phyloP scores from a whole-genome alignment of 2,329 filamentous ascomycete genomes.

The Aspergillus phoenicis region DNA sequence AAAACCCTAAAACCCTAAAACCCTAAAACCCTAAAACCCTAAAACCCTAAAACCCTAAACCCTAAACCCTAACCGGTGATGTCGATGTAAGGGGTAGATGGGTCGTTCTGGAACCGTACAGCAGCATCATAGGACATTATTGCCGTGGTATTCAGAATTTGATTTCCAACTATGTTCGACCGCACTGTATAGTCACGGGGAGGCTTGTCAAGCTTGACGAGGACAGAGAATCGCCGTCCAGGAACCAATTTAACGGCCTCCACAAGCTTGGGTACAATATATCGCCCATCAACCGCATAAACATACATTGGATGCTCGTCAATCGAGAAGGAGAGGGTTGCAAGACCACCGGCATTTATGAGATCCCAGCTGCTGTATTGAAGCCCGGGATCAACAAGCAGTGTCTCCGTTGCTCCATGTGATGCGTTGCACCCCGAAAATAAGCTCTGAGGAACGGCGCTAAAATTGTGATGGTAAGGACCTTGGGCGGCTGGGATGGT shows the following conservation, averaged over 20 bases:
- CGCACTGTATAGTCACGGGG: constrained; percentile 58
- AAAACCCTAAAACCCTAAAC: too few species aligned
- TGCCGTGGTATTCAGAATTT: constrained; percentile 57
- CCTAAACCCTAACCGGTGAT: too few species aligned
- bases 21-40: too few species aligned
- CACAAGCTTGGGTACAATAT: constrained; percentile 36
- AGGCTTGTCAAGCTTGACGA: constrained; percentile 46
- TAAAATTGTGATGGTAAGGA: not conserved
- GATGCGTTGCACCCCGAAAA: constrained; percentile 50
- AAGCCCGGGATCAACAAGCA: constrained; percentile 40
- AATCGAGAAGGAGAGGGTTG: constrained; percentile 51
- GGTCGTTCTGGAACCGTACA: too few species aligned
- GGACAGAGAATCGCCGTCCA: constrained; percentile 40
- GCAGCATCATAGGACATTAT: constrained; percentile 45
- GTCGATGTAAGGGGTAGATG: too few species aligned
- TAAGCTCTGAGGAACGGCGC: constrained; percentile 28
- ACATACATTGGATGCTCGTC: constrained; percentile 46
- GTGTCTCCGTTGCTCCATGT: constrained; percentile 46
- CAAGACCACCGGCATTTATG: constrained; percentile 52
- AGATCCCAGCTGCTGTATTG: constrained; percentile 57
- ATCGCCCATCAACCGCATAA: constrained; percentile 45
- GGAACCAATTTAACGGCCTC: constrained; percentile 32
- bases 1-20: too few species aligned
- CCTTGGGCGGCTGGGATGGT: too few species aligned
- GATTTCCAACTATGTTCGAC: constrained; percentile 51